Evolutionary conservation across 495 filamentous ascomycete species (phyloP).

Genomic region (Cercophora scortea): DNA sequence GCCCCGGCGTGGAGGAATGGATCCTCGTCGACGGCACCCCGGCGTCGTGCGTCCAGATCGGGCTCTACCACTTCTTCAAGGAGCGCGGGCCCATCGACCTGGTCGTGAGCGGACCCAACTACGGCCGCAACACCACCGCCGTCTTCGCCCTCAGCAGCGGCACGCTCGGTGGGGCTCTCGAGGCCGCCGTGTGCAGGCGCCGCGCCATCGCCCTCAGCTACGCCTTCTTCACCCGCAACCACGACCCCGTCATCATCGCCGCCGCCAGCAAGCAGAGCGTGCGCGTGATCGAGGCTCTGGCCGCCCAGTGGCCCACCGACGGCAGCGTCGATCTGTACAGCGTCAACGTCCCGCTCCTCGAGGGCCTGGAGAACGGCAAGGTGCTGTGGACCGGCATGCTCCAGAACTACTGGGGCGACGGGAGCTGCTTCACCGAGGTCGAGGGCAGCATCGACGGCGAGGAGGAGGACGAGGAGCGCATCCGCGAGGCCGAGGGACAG

Average conservation of each 20-base stretch:
- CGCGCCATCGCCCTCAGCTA: conserved; percentile 77
- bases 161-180: conserved; percentile 85
- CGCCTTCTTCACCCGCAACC: conserved; percentile 74
- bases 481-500: conserved; percentile 51
- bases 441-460: conserved; percentile 52
- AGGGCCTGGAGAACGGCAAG: conserved; percentile 57
- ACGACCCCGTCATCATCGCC: conserved; percentile 70
- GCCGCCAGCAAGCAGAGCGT: conserved; percentile 64
- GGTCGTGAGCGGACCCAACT: conserved; percentile 87
- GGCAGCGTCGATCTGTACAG: conserved; percentile 67
- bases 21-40: conserved; percentile 84
- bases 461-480: conserved; percentile 56
- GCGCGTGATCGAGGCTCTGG: conserved; percentile 68
- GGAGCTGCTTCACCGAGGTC: conserved; percentile 75
- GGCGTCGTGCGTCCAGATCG: conserved; percentile 84
- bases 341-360: conserved; percentile 77
- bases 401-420: conserved; percentile 75
- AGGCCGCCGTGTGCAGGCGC: conserved; percentile 76
- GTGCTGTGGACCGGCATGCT: conserved; percentile 75
- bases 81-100: conserved; percentile 73
- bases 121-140: conserved; percentile 88
- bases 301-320: conserved; percentile 60
- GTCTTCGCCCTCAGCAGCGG: conserved; percentile 85
- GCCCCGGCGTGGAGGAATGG: conserved; percentile 73
- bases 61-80: conserved; percentile 77